phyloP scores from a whole-genome alignment of 164 flowering plant species.

The Vitis rupestris region DNA sequence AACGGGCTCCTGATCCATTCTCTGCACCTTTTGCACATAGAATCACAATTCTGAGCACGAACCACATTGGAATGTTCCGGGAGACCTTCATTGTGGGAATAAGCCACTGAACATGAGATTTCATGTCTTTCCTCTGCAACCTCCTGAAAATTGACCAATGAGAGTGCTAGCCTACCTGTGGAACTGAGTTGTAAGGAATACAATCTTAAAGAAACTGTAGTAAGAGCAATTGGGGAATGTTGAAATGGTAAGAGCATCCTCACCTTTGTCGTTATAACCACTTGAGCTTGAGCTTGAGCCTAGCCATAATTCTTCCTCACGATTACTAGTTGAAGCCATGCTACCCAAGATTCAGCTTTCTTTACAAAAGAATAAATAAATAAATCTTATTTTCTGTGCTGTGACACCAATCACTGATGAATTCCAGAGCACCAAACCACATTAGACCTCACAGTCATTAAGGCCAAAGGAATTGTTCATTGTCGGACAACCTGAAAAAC shows the following conservation, averaged over 20 bases:
- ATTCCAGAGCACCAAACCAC: too few species aligned
- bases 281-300: background rate
- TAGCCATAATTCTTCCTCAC: background rate
- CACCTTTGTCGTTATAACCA: background rate
- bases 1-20: conserved; percentile 17
- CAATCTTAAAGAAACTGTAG: background rate
- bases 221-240: background rate
- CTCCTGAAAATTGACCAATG: conserved; percentile 14
- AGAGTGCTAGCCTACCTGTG: conserved; percentile 9
- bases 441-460: too few species aligned
- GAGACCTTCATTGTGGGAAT: conserved; percentile 8
- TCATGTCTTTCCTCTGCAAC: conserved; percentile 21
- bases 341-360: background rate
- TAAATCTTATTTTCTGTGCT: too few species aligned
- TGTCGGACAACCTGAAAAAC: too few species aligned
- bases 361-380: too few species aligned
- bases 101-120: conserved; percentile 15
- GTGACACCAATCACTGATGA: too few species aligned
- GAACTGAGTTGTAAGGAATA: background rate
- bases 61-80: conserved; percentile 8
- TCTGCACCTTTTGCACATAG: background rate
- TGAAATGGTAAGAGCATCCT: background rate
- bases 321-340: conserved; percentile 7
- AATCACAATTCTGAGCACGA: conserved; percentile 2
- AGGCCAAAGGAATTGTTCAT: too few species aligned